Conservation (phyloP, 495 filamentous ascomycete genomes). For the Penicillium coffeae region DNA sequence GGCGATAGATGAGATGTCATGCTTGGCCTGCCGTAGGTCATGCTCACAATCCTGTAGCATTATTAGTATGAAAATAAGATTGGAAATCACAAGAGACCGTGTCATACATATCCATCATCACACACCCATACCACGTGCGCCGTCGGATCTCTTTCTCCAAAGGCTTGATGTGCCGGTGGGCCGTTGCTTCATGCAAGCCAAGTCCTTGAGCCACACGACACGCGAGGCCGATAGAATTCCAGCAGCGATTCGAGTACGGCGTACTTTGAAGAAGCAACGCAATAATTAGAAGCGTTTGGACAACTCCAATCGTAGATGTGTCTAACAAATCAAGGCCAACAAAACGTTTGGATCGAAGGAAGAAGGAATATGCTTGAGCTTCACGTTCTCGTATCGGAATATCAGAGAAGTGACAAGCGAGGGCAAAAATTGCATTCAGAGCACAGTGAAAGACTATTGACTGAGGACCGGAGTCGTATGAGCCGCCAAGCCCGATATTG, state of each 20-base stretch:
- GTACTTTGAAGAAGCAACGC: constrained; percentile 44
- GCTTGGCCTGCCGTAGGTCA: constrained; percentile 46
- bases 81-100: no score
- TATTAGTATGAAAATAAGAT: no score
- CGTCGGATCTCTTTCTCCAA: constrained; percentile 40
- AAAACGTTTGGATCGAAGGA: constrained; percentile 41
- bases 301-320: constrained; percentile 38
- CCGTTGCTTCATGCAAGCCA: constrained; percentile 39
- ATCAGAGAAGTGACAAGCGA: constrained; percentile 44
- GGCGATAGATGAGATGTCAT: constrained; percentile 37
- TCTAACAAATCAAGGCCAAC: constrained; percentile 45
- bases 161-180: constrained; percentile 17
- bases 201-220: constrained; percentile 46
- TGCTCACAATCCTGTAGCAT: constrained; percentile 38
- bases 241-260: constrained; percentile 42
- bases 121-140: constrained; percentile 48
- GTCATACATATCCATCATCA: constrained; percentile 48
- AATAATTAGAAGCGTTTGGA: constrained; percentile 44
- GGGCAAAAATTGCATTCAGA: constrained; percentile 43
- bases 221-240: constrained; percentile 46
- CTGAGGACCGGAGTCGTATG: constrained; percentile 32
- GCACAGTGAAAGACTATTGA: constrained; percentile 44
- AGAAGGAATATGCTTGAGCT: constrained; percentile 37
- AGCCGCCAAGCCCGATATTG: constrained; percentile 40
- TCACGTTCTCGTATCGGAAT: constrained; percentile 33